phyloP scores from a whole-genome alignment of 1,284 basidiomycete species.

The Ganoderma lucidum region DNA sequence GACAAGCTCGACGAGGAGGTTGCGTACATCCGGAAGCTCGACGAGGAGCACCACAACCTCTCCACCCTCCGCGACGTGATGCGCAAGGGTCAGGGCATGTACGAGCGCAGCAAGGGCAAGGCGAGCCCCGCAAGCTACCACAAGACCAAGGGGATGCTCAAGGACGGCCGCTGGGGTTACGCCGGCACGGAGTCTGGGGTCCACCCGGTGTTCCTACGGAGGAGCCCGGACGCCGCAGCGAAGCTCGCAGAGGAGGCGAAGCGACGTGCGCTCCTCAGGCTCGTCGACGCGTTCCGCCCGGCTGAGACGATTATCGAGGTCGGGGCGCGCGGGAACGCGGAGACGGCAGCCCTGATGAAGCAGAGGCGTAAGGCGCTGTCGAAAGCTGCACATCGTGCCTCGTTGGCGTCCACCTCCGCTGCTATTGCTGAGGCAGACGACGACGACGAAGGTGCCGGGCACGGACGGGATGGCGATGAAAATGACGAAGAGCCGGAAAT shows the following conservation, averaged over 20 bases:
- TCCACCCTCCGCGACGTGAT: constrained; percentile 86
- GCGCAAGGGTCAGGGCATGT: constrained; percentile 91
- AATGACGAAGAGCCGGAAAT: constrained; percentile 60
- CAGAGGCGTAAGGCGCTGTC: constrained; percentile 83
- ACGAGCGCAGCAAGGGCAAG: constrained; percentile 92
- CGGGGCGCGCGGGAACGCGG: constrained; percentile 72
- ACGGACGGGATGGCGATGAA: constrained; percentile 44
- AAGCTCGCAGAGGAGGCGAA: constrained; percentile 54
- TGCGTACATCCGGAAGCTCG: constrained; percentile 80
- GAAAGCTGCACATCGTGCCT: constrained; percentile 63
- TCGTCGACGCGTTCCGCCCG: constrained; percentile 86
- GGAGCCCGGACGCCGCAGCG: constrained; percentile 35
- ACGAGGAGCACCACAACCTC: constrained; percentile 76
- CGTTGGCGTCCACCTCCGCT: constrained; percentile 45
- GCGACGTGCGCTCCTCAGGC: constrained; percentile 75
- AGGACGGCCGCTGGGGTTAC: constrained; percentile 76
- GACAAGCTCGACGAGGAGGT: constrained; percentile 84
- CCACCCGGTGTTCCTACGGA: constrained; percentile 71
- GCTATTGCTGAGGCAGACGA: constrained; percentile 44
- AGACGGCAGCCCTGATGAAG: constrained; percentile 85
- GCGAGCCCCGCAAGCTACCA: constrained; percentile 88
- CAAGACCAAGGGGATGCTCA: constrained; percentile 89
- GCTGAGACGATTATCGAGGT: constrained; percentile 94
- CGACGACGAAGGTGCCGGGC: constrained; percentile 50
- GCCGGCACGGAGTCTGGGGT: constrained; percentile 68